Percentiles rank a stretch among this genome's conserved stretches.
phyloP scores from a whole-genome alignment of 257 asterid genomes.

The Nicotiana obtusifolia region DNA sequence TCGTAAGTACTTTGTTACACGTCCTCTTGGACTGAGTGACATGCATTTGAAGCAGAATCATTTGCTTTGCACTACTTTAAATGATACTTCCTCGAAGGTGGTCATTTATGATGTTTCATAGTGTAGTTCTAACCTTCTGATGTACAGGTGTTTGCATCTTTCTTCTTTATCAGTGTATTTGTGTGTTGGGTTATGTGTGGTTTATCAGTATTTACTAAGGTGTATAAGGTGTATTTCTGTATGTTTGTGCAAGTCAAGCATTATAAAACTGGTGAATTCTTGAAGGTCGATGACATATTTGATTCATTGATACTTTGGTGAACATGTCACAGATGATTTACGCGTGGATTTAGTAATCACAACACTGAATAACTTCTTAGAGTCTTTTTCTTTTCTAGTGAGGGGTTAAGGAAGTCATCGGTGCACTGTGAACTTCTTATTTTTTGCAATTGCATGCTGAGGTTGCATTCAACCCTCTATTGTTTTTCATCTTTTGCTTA shows the following conservation, averaged over 20 bases:
- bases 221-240: not conserved
- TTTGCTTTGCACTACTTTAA: not conserved
- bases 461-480: not conserved
- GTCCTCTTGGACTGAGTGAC: not conserved
- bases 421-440: not conserved
- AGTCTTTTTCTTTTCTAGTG: not conserved
- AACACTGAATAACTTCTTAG: not conserved
- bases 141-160: not conserved
- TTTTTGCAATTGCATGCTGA: not conserved
- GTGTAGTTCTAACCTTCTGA: not conserved
- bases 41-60: not conserved
- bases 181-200: not conserved
- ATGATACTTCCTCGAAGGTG: not conserved
- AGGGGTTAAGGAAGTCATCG: not conserved
- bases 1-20: conserved; percentile 48
- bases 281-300: not conserved
- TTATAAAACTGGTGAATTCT: not conserved
- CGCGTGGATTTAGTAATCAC: not conserved
- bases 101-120: not conserved
- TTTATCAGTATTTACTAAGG: not conserved
- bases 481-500: not conserved
- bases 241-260: not conserved
- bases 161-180: not conserved
- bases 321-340: not conserved
- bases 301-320: not conserved